phyloP scores from a whole-genome alignment of 2,329 filamentous ascomycete species.

The Pleomassaria siparia region DNA sequence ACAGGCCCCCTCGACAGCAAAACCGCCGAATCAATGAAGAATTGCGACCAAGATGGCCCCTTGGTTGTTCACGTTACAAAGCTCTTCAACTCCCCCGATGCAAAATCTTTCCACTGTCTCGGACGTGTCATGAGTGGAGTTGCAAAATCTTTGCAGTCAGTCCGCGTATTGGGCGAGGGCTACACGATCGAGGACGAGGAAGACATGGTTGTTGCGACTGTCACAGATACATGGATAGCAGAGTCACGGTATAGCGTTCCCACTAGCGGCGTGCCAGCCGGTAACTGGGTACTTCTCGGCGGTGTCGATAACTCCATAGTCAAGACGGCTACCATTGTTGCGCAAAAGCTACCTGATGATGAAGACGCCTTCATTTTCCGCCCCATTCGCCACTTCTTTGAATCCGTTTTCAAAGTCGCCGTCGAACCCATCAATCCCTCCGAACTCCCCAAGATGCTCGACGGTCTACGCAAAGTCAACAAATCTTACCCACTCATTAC shows the following conservation, averaged over 20 bases:
- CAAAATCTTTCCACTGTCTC: constrained; percentile 86
- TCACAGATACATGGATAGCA: constrained; percentile 84
- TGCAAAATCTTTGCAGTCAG: constrained; percentile 75
- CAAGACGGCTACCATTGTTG: constrained; percentile 90
- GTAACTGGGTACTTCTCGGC: constrained; percentile 87
- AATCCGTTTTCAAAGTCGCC: constrained; percentile 96
- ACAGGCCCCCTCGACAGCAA: constrained; percentile 85
- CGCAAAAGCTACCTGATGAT: constrained; percentile 75
- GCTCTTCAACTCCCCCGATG: constrained; percentile 85
- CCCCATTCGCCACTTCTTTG: constrained; percentile 90
- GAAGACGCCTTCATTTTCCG: constrained; percentile 96
- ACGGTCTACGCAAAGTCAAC: constrained; percentile 93
- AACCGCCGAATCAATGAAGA: constrained; percentile 75
- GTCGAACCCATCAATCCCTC: constrained; percentile 98
- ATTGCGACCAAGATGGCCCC: constrained; percentile 86
- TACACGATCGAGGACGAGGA: constrained; percentile 98
- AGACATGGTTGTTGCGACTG: constrained; percentile 87
- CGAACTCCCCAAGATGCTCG: constrained; percentile 97
- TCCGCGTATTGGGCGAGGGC: constrained; percentile 89
- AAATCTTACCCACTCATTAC: constrained; percentile 95
- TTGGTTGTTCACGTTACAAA: constrained; percentile 92
- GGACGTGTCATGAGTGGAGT: constrained; percentile 92
- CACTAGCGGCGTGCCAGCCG: constrained; percentile 87
- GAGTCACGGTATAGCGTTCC: constrained; percentile 93
- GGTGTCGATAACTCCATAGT: constrained; percentile 98